Base-by-base conservation (phyloP, 2,329 filamentous ascomycete species). In the Colletotrichum sojae region DNA sequence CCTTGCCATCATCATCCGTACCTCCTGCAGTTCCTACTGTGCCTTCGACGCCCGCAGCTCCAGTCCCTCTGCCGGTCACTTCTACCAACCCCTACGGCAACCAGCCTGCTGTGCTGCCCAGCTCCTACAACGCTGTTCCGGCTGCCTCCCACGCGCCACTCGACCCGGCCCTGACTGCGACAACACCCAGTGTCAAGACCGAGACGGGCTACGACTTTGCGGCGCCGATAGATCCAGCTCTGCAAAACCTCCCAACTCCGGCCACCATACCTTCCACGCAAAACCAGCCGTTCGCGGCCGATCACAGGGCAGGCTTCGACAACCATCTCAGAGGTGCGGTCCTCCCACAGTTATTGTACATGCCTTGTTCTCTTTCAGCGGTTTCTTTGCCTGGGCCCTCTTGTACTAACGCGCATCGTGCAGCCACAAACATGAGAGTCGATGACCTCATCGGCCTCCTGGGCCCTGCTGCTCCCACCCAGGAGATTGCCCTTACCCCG, bases 371-470 rank as follows among this genome's bases (percentile, higher is more conserved):
- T 74, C 79, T 74, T 80, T 80, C 75, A 66, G 66, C 66, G 27
- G 54, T 69, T 25, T 55, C 55, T 63, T 61, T 73, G 70, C 72
- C 74, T 67, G 72, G n/a, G 72, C 68, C 74, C 71, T 76, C 72
- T 73, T 74, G 76, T 75, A 78, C 85, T 88, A 79, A 88, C 82
- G 76, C 76, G 76, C 75, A 72, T 74, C 71, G 71, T 78, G 72
- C 79, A 89, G 88, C 86, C 78, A 88, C 87, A 81, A 90, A 87
- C 77, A 91, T 94, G 80, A 89, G 88, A 76, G 89, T 96, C 75
- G 88, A 91, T 78, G 91, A 95, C 74, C 89, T 96, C 49, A 89
- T 95, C 74, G 81, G 82, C 70, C 78, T 85, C 73, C 85, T 92
- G 70, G 89, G 90, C 73, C 85, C 88, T 61, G 80, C 89, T 58